Evolutionary conservation across 1,284 basidiomycete species (phyloP).

Genomic region (Vanrija humicola): DNA sequence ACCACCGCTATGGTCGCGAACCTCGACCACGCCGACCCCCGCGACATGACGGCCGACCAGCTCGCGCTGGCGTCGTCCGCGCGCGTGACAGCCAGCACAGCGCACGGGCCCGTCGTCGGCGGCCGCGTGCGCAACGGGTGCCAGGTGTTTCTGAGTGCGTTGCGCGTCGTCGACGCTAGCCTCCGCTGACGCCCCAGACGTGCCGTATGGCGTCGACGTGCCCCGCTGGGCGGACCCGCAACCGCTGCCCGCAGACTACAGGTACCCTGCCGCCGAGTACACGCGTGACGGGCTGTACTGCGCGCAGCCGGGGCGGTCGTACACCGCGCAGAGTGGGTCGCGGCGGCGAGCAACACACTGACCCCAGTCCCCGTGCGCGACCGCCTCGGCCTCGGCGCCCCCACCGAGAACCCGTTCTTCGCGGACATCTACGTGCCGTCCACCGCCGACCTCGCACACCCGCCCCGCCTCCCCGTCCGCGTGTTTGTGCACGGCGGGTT

Average conservation of each 20-base stretch:
- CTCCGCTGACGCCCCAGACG: constrained; percentile 52
- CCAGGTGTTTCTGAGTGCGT: constrained; percentile 39
- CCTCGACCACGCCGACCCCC: constrained; percentile 13
- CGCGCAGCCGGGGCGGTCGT: constrained; percentile 31
- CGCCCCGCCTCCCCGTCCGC: constrained; percentile 54
- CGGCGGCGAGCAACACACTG: no score
- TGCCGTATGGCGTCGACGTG: constrained; percentile 66
- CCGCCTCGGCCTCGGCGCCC: constrained; percentile 56
- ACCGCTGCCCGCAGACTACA: constrained; percentile 55
- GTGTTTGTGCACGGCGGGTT: constrained; percentile 76
- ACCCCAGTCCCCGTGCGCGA: constrained; percentile 23
- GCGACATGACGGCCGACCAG: constrained; percentile 36
- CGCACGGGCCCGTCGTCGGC: constrained; percentile 26
- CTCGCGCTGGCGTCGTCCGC: constrained; percentile 25
- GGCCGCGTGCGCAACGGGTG: constrained; percentile 30
- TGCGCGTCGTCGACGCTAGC: no score
- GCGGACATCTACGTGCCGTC: constrained; percentile 66
- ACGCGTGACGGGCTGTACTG: constrained; percentile 55
- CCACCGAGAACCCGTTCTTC: constrained; percentile 71
- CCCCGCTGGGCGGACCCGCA: constrained; percentile 61
- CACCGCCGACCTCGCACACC: constrained; percentile 23
- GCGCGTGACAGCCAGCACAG: constrained; percentile 21
- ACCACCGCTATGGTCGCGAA: background rate
- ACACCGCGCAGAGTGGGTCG: constrained; percentile 51
- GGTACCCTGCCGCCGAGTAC: constrained; percentile 60